Evolutionary conservation across 192 early-diverging fungal genomes (phyloP), one percentile per base, ranked within the genome.

Genomic region (Entrophospora sp.): DNA sequence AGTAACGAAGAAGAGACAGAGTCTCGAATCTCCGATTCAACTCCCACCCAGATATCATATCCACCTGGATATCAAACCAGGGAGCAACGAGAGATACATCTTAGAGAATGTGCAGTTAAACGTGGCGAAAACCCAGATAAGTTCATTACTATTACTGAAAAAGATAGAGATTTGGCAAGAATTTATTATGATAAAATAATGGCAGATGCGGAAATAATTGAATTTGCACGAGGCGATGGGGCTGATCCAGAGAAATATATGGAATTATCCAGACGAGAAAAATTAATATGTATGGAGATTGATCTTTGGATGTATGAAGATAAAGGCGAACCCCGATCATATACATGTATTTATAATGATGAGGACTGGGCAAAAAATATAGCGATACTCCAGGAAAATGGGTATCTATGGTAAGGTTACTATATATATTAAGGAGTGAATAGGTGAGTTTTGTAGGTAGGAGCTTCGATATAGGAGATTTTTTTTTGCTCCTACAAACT

Each of bases 201-300:
- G 48, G 14, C 48, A 14, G 48, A 49, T 49, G 48, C 48, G 24
- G 48, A 49, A 49, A 24, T 49, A 49, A 49, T 49, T 24, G 48
- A 49, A 24, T 49, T 49, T 49, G 48, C 48, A 24, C 48, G 48
- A 49, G 18, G 24, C 24, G 48, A 49, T 49, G 48, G 48, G 14
- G 6, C 18, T 22, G 38, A 40, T 40, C 38, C 38, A 40, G 38
- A 40, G 38, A 40, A 40, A 6, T 40, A 40, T 40, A 40, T 40
- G 14, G 38, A 40, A 40, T 14, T 40, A 14, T 40, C 38, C 38
- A 49, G 48, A 24, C 48, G 48, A 24, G 18, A 49, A 49, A 49
- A 24, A 49, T 49, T 49, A 24, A 49, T 49, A 49, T 20, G 48
- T 49, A 24, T 20, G 24, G 48, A 49, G 48, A 49, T 49, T 40